phyloP scores from a whole-genome alignment of 2,329 filamentous ascomycete genomes.

The Exophiala sideris region DNA sequence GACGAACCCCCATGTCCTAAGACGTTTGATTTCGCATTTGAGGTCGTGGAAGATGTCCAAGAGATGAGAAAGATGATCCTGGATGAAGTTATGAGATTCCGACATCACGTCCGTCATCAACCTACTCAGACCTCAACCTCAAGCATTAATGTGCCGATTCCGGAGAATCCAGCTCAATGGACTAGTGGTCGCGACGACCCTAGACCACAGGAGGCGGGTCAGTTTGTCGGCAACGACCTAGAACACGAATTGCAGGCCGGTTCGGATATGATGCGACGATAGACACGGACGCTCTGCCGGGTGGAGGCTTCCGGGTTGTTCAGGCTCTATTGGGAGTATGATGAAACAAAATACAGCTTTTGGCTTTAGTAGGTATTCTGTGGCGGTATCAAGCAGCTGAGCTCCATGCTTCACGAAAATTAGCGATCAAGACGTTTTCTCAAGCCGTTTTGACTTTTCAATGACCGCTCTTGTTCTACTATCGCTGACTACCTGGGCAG shows the following conservation, averaged over 20 bases:
- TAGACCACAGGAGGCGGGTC: constrained; percentile 55
- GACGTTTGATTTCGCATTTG: constrained; percentile 97
- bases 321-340: constrained; percentile 1
- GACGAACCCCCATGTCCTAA: constrained; percentile 93
- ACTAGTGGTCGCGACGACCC: constrained; percentile 58
- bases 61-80: constrained; percentile 98
- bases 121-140: constrained; percentile 31
- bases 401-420: too few species aligned
- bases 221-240: constrained; percentile 45
- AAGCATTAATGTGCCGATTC: constrained; percentile 56
- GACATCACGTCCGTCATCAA: constrained; percentile 57
- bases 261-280: constrained; percentile 48
- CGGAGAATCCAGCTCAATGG: constrained; percentile 55
- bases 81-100: constrained; percentile 87
- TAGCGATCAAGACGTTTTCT: too few species aligned
- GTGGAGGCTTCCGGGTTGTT: not conserved
- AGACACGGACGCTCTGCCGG: constrained; percentile 7
- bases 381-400: too few species aligned
- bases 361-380: not conserved
- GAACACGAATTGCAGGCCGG: constrained; percentile 54
- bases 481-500: too few species aligned
- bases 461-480: too few species aligned
- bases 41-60: constrained; percentile 89
- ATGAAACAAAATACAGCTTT: constrained; percentile 6
- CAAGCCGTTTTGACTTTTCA: too few species aligned